Conservation (phyloP, 805 yeast genomes). For the Millerago galiae region DNA sequence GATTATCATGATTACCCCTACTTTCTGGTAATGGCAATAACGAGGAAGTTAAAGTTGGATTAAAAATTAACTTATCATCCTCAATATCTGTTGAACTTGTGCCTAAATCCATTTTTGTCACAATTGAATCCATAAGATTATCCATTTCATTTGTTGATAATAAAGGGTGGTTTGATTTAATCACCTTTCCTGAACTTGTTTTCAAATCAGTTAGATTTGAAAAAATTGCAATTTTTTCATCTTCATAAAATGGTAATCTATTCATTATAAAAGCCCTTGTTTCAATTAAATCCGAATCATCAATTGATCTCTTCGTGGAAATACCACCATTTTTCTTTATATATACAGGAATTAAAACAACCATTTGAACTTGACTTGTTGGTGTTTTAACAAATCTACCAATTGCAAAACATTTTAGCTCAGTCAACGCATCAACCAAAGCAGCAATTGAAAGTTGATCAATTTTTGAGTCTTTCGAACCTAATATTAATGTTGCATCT, state of each 20-base stretch:
- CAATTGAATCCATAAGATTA: conserved; percentile 35
- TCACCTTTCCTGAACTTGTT: conserved; percentile 26
- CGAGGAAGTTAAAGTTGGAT: conserved; percentile 11
- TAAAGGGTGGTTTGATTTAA: conserved; percentile 19
- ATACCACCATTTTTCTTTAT: conserved; percentile 18
- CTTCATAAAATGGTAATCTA: conserved; percentile 69
- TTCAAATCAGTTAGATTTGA: conserved; percentile 30
- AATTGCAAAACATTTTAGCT: conserved; percentile 42
- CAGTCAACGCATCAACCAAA: conserved; percentile 47
- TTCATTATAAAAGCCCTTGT: conserved; percentile 41
- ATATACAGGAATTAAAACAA: conserved; percentile 47
- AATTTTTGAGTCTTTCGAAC: conserved; percentile 27
- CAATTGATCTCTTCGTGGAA: conserved; percentile 18
- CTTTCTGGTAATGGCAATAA: conserved; percentile 12
- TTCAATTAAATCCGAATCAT: conserved; percentile 14
- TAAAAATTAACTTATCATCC: conserved; percentile 14
- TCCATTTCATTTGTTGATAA: conserved; percentile 35
- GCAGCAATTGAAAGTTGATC: conserved; percentile 40
- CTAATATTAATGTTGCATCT: conserved; percentile 52
- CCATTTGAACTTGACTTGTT: conserved; percentile 43
- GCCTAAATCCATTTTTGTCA: conserved; percentile 40
- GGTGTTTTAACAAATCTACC: conserved; percentile 56
- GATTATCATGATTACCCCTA: conserved; percentile 17
- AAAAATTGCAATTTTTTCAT: conserved; percentile 57
- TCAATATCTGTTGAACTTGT: conserved; percentile 21